Percentiles rank a stretch among this genome's conserved stretches.
These are phyloP conservation scores for Musa beccarii DNA, from an alignment of 176 grass and related monocot species.

Conservation along the genomic window DNA sequence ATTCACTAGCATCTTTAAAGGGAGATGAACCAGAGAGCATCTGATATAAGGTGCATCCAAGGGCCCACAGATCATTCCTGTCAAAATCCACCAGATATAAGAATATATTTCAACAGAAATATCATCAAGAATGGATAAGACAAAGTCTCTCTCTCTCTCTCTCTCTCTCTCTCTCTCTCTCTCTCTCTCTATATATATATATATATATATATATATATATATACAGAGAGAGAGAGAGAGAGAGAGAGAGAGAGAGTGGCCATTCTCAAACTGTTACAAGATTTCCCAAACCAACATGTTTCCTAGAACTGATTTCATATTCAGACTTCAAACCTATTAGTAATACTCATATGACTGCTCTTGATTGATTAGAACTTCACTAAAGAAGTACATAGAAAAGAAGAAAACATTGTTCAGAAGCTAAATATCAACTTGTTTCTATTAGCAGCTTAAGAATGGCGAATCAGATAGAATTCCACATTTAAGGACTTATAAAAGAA, in stretches of 20 bases:
- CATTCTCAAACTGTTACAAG: not conserved
- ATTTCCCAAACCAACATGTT: not conserved
- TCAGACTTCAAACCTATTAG: no score
- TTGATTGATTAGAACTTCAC: not conserved
- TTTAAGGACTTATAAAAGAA: not conserved
- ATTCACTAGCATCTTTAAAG: slow-evolving; percentile 94
- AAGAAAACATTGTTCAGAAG: no score
- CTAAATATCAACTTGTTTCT: not conserved
- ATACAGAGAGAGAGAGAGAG: no score
- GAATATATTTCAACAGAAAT: not conserved
- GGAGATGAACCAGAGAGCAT: slow-evolving; percentile 95
- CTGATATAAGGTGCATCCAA: slow-evolving; percentile 92
- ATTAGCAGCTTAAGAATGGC: not conserved
- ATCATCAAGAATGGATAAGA: not conserved
- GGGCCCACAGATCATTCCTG: slow-evolving; percentile 98
- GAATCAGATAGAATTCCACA: not conserved
- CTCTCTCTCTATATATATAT: no score
- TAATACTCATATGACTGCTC: not conserved
- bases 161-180: no score
- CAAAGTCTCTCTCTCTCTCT: not conserved
- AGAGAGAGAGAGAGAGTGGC: no score
- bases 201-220: no score
- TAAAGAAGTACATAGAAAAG: not conserved
- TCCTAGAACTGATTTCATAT: not conserved
- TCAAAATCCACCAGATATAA: slow-evolving; percentile 18